Base-by-base conservation (phyloP, 805 yeast genomes). In the Spathaspora hagerdaliae region DNA sequence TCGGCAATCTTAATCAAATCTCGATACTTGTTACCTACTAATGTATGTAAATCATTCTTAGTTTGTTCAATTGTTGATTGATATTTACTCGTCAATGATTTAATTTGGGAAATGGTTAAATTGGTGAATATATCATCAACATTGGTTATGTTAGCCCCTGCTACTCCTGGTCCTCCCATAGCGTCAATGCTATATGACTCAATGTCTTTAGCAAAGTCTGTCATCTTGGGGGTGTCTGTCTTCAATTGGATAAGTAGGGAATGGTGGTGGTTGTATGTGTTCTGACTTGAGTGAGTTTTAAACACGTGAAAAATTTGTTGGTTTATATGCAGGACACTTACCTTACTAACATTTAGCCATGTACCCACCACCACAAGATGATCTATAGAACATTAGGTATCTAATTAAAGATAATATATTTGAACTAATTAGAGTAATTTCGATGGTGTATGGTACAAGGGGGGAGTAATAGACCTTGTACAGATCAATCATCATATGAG, bases 1-100 rank as follows among this genome's bases (percentile, higher is more conserved):
- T 71, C 74, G n/a, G 75, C 73, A 11, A 71, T 70, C 38, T 63
- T 59, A 39, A 71, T 69, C 54, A 71, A 61, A 53, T 71, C 75
- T 39, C 77, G 55, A 56, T 71, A 71, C 43, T 71, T 71, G 29
- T 50, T 51, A 6, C 74, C 72, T 15, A 71, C 76, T 39, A 71
- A 57, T 5, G 51, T 44, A 46, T 71, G 75, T 12, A 71, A 53
- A 36, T 69, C 65, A 9, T 52, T 32, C 46, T 63, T 63, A 45
- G 74, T 68, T 11, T 49, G 40, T 5, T 47, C 48, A n/a, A 63
- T 64, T 29, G 55, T 56, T 7, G 46, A 47, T 32, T 58, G 54
- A 47, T 69, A 70, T 19, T 63, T 60, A 5, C 52, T 46, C 37
- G 61, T 61, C 24, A 69, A 51, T 24, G 47, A 46, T 45, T 65